Percentiles rank a stretch among this genome's conserved stretches.
Evolutionary conservation across 83 land plant genomes (phyloP).

Genomic region (Picea abies): DNA sequence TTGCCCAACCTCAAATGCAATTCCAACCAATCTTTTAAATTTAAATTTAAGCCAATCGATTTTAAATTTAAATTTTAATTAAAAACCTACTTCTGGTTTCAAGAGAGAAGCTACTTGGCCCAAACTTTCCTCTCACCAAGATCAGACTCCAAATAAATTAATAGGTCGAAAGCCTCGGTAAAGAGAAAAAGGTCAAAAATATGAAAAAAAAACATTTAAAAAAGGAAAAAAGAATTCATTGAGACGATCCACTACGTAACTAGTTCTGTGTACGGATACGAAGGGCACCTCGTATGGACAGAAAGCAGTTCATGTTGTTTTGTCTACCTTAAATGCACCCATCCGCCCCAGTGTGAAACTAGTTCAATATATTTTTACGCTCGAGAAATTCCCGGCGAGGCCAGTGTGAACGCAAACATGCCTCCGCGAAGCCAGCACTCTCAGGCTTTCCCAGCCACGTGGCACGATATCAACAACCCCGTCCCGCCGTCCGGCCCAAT

Average conservation of each 20-base stretch:
- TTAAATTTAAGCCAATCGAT: too few relatives aligned
- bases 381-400: neutral
- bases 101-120: too few relatives aligned
- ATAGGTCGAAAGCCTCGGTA: too few relatives aligned
- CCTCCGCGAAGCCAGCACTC: slow-evolving; percentile 5
- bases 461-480: neutral
- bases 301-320: neutral
- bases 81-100: too few relatives aligned
- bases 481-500: too few relatives aligned
- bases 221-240: neutral
- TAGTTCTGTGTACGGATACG: too few relatives aligned
- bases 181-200: neutral
- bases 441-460: neutral
- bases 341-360: neutral
- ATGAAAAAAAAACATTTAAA: neutral
- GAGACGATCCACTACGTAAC: too few relatives aligned
- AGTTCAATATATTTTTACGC: neutral
- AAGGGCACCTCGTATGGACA: neutral
- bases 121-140: too few relatives aligned
- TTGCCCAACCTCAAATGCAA: too few relatives aligned
- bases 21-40: too few relatives aligned
- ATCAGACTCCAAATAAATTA: too few relatives aligned
- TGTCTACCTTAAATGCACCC: neutral
- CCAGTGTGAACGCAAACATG: neutral
- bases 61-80: too few relatives aligned